A percentile compares a stretch with the other conserved stretches of the same genome.
Evolutionary conservation across 2,329 filamentous ascomycete species (phyloP).

Genomic region (Penicillium sp.): DNA sequence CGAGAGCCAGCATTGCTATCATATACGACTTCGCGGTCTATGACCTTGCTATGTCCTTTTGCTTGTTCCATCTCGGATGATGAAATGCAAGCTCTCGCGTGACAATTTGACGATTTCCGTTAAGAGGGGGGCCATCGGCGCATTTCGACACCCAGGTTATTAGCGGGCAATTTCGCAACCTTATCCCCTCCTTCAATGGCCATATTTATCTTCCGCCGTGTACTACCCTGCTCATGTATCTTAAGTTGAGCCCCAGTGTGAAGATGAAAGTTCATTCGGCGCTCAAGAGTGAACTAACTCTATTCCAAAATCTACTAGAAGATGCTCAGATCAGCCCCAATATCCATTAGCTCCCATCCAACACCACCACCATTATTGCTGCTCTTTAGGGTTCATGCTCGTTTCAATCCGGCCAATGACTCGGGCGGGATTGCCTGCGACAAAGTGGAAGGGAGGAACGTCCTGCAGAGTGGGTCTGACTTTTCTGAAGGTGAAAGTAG

Average conservation of each 20-base stretch:
- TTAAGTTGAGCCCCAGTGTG: background rate
- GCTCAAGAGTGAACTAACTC: background rate
- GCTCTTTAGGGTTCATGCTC: conserved; percentile 22
- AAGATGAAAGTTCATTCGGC: background rate
- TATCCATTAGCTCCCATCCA: background rate
- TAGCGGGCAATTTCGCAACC: background rate
- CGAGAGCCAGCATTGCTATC: background rate
- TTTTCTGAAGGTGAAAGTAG: background rate
- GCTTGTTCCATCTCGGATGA: background rate
- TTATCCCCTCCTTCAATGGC: background rate
- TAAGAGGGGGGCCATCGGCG: background rate
- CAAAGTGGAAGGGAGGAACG: conserved; percentile 29
- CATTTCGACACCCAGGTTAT: background rate
- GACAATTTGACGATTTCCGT: background rate
- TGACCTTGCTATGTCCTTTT: background rate
- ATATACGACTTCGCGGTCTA: background rate
- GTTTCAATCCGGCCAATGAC: conserved; percentile 26
- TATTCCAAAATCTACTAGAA: background rate
- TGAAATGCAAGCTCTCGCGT: background rate
- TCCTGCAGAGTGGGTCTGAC: conserved; percentile 15
- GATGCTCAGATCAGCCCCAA: background rate
- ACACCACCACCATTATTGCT: background rate
- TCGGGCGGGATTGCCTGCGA: conserved; percentile 26
- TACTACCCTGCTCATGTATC: background rate
- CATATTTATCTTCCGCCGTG: background rate